A percentile compares a stretch with the other conserved stretches of the same genome.
Conservation (phyloP, 148 eudicot species). For the Camellia sinensis region DNA sequence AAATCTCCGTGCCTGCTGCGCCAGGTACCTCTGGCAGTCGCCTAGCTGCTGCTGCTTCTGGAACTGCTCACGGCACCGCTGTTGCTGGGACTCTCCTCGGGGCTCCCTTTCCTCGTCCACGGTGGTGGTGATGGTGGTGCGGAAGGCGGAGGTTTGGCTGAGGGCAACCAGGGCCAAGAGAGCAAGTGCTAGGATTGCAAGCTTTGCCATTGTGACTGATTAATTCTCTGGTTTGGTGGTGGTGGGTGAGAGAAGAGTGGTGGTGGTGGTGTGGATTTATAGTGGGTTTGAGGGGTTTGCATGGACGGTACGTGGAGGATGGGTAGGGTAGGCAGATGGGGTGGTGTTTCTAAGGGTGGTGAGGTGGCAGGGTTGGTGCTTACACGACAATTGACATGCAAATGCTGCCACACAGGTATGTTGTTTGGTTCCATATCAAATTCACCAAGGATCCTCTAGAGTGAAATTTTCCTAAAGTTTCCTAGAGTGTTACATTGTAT, state of each 20-base stretch:
- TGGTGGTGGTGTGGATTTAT: constrained; percentile 20
- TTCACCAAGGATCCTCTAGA: no score
- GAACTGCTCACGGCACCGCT: constrained; percentile 30
- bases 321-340: background rate
- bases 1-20: background rate
- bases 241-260: background rate
- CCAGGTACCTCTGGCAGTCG: constrained; percentile 34
- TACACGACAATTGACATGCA: constrained; percentile 7
- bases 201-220: constrained; percentile 6
- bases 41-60: constrained; percentile 23
- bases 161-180: constrained; percentile 17
- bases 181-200: constrained; percentile 5
- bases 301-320: constrained; percentile 19
- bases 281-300: constrained; percentile 13
- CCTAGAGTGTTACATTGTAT: no score
- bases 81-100: background rate
- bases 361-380: constrained; percentile 3
- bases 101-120: background rate
- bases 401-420: background rate
- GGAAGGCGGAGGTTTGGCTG: constrained; percentile 14
- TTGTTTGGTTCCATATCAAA: background rate
- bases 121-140: constrained; percentile 17
- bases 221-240: background rate
- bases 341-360: background rate
- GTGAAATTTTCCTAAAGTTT: no score